Evolutionary conservation across 1,284 basidiomycete species (phyloP).

Genomic region (Leccinum griseonigrum): DNA sequence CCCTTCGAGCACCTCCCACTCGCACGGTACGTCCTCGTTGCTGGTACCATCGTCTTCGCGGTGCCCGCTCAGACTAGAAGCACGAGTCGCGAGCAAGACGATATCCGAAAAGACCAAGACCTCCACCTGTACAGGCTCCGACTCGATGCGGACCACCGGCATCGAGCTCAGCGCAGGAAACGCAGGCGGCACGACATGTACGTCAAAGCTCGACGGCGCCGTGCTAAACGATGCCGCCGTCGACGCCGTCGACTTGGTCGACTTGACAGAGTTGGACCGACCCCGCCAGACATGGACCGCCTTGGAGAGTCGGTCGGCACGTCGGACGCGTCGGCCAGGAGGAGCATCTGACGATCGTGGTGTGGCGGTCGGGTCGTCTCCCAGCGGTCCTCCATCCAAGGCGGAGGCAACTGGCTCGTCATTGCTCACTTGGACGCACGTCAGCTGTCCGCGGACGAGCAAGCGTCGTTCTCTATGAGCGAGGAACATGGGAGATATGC

Average conservation of each 20-base stretch:
- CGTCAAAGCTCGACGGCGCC: slow-evolving; percentile 32
- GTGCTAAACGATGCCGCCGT: slow-evolving; percentile 33
- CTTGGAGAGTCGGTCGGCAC: slow-evolving; percentile 26
- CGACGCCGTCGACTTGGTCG: slow-evolving; percentile 38
- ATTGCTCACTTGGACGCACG: slow-evolving; percentile 31
- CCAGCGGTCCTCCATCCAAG: neutral
- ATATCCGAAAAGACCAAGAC: slow-evolving; percentile 72
- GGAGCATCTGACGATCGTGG: slow-evolving; percentile 3
- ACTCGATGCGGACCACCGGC: slow-evolving; percentile 30
- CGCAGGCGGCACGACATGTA: slow-evolving; percentile 3
- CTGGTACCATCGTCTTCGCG: neutral
- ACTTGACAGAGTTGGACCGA: slow-evolving; percentile 46
- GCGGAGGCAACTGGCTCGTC: slow-evolving; percentile 8
- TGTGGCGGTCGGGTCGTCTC: neutral
- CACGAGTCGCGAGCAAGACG: slow-evolving; percentile 46
- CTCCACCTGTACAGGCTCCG: slow-evolving; percentile 37
- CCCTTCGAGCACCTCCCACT: slow-evolving; percentile 41
- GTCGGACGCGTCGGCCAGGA: slow-evolving; percentile 6
- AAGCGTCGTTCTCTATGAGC: slow-evolving; percentile 71
- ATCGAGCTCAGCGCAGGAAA: neutral
- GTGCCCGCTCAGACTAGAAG: slow-evolving; percentile 12
- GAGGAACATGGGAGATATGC: slow-evolving; percentile 51
- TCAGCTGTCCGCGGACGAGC: slow-evolving; percentile 63
- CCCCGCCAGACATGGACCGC: slow-evolving; percentile 35
- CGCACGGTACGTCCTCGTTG: neutral